Evolutionary conservation across 78 protist genomes (phyloP).

Genomic region (Dictyostelium capitatum): DNA sequence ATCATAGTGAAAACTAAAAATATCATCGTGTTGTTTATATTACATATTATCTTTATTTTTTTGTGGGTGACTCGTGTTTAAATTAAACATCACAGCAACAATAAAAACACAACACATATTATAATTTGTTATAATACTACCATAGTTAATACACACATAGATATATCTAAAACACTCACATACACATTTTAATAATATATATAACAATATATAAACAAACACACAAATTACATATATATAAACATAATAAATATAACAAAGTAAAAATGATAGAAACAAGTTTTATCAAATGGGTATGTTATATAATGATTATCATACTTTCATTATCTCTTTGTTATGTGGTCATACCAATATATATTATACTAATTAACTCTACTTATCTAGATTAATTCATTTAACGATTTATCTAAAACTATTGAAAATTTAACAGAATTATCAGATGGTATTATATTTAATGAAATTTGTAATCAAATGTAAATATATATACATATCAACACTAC

Average conservation of each 20-base stretch:
- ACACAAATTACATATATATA: neutral
- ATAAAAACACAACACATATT: too few species aligned
- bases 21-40: neutral
- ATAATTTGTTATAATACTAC: too few species aligned
- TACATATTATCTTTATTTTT: too few species aligned
- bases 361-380: neutral
- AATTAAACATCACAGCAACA: too few species aligned
- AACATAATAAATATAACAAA: neutral
- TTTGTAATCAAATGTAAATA: conserved; percentile 40
- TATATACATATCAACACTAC: neutral
- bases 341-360: too few species aligned
- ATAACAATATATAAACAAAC: neutral
- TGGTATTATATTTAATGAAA: conserved; percentile 42
- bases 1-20: neutral
- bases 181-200: neutral
- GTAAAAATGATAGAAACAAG: conserved; percentile 5
- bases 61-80: too few species aligned
- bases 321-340: neutral
- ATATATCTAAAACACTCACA: too few species aligned
- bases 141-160: too few species aligned
- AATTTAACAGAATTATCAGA: conserved; percentile 18
- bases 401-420: neutral
- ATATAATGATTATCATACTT: neutral
- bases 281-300: conserved; percentile 39
- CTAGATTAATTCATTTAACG: conserved; percentile 19